Evolutionary conservation across 257 asterid genomes (phyloP), one percentile per base, ranked within the genome.

Genomic region (Osmanthus fragrans): DNA sequence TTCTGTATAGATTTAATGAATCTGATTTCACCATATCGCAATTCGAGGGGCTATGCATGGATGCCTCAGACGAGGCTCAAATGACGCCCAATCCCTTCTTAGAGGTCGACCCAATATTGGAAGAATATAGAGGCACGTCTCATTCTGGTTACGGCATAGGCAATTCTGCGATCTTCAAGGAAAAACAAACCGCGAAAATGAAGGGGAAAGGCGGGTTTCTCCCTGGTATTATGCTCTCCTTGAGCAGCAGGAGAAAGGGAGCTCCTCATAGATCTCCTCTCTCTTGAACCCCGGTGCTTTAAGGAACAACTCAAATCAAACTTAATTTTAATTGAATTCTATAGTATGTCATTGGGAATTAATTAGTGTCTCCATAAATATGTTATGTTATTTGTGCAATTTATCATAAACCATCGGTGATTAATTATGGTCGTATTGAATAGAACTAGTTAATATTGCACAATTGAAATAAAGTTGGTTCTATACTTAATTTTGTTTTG

Each of bases 221-320:
- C 49, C 88, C 89, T 51, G 89, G 89, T 4, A 85, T 87, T 39
- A 84, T 90, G 89, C 83, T 89, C 33, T 87, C 97, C 9, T 86
- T 89, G 83, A 82, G 81, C 85, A 93, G 74, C 82, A 85, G 97
- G 73, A 83, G 98, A 82, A 93, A 93, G 86, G 92, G 98, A 34
- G 94, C 98, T 68, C 98, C 98, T 7, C 97, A 90, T 21, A 90
- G 98, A 83, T 90, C 98, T 77, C 98, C 98, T 25, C 94, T 93
- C 37, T 86, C 96, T 79, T 91, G 80, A 78, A 77, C n/a, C 51
- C 18, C 5, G 15, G 5, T 11, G 51, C 16, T 42, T 42, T 42
- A 2, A 12, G 16, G 5, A 11, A 42, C 16, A 12, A 5, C 5
- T 42, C 18, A 15, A 42, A 2, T 42, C 51, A 2, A 42, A 42